Conservation (phyloP, 331 rosid genomes). For the Phaseolus coccineus region DNA sequence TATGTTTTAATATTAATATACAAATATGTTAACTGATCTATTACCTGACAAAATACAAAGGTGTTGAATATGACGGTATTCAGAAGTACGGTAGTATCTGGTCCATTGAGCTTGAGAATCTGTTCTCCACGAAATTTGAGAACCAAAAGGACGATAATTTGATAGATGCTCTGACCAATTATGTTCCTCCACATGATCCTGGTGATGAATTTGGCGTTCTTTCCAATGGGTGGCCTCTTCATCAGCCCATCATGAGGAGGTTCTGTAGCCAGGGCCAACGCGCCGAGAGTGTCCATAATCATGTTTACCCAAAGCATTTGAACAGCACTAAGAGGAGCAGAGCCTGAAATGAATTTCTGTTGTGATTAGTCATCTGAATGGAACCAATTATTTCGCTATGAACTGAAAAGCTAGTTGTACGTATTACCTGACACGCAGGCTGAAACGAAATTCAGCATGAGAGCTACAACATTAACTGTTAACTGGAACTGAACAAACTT, state of each 20-base stretch:
- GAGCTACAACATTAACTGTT: constrained; percentile 93
- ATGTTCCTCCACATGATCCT: constrained; percentile 90
- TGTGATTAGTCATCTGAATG: constrained; percentile 8
- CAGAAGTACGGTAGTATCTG: constrained; percentile 56
- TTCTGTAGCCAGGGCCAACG: constrained; percentile 92
- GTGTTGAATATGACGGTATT: constrained; percentile 85
- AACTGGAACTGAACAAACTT: constrained; percentile 97
- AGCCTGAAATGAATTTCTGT: constrained; percentile 55
- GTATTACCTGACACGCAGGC: constrained; percentile 74
- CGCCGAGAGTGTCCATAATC: constrained; percentile 97
- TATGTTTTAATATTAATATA: no score
- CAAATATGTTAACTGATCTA: background rate
- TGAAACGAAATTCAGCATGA: constrained; percentile 79
- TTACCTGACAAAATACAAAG: constrained; percentile 95
- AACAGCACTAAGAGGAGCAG: constrained; percentile 91
- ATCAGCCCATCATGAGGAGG: constrained; percentile 85
- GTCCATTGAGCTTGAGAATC: constrained; percentile 59
- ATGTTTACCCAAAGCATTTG: constrained; percentile 99
- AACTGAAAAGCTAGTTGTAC: background rate
- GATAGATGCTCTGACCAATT: constrained; percentile 82
- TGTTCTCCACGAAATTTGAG: constrained; percentile 66
- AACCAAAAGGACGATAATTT: constrained; percentile 65
- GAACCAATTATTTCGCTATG: background rate
- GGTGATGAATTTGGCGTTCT: constrained; percentile 70
- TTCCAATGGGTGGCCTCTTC: constrained; percentile 83